Conservation (phyloP, 371 early-diverging fungal genomes). For the Zancudomyces culisetae region DNA sequence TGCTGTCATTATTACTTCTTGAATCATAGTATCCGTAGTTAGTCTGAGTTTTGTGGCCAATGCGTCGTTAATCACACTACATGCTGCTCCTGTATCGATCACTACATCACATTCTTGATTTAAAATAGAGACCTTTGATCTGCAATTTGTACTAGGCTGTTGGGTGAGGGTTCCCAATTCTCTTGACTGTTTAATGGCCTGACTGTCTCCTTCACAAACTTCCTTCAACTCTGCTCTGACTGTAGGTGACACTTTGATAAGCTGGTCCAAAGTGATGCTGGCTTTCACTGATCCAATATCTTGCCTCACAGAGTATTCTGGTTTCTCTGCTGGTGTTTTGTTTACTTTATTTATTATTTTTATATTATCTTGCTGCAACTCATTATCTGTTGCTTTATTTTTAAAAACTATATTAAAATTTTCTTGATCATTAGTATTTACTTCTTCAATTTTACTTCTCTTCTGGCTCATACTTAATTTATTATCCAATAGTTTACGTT, state of each 20-base stretch:
- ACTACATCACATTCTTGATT: background rate
- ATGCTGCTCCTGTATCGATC: background rate
- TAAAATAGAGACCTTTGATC: background rate
- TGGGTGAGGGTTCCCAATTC: too few species aligned
- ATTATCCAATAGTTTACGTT: background rate
- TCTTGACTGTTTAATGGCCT: too few species aligned
- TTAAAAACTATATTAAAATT: background rate
- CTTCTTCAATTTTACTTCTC: background rate
- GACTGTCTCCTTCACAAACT: background rate
- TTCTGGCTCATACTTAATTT: background rate
- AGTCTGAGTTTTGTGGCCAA: background rate
- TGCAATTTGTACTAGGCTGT: too few species aligned
- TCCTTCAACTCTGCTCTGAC: background rate
- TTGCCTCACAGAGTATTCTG: background rate
- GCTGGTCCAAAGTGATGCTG: background rate
- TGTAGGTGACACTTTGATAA: background rate
- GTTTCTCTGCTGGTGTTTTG: too few species aligned
- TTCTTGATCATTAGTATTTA: background rate
- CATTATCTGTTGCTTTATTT: background rate
- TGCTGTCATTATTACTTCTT: background rate
- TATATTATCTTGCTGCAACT: background rate
- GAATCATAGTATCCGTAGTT: background rate
- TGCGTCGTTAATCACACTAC: background rate
- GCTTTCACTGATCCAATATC: background rate
- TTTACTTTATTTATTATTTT: background rate